phyloP scores from a whole-genome alignment of 2,329 filamentous ascomycete genomes.

The Fusarium azukiicola region DNA sequence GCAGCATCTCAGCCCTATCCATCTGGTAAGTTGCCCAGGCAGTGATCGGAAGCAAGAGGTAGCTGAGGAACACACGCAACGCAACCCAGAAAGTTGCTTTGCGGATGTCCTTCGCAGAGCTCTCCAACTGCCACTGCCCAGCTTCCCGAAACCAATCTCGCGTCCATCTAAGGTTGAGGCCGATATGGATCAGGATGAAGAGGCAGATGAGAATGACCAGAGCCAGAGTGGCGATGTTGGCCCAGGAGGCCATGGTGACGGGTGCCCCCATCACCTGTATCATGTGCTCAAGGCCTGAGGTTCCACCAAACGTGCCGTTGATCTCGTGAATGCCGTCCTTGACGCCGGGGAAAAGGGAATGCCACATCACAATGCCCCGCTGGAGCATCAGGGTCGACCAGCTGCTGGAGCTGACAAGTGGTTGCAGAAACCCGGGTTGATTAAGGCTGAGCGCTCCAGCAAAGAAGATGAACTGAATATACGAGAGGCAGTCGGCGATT shows the following conservation, averaged over 20 bases:
- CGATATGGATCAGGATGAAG: slow-evolving; percentile 74
- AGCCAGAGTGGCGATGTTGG: slow-evolving; percentile 83
- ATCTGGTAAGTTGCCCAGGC: slow-evolving; percentile 88
- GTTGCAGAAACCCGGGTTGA: slow-evolving; percentile 88
- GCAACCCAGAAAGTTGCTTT: slow-evolving; percentile 69
- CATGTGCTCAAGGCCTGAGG: slow-evolving; percentile 81
- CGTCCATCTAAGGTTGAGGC: slow-evolving; percentile 42
- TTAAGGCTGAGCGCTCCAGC: slow-evolving; percentile 85
- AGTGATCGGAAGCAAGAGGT: slow-evolving; percentile 86
- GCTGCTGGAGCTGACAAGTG: slow-evolving; percentile 81
- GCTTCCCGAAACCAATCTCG: slow-evolving; percentile 69
- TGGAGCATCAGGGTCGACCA: slow-evolving; percentile 85
- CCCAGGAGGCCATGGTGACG: slow-evolving; percentile 82
- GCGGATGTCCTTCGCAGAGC: slow-evolving; percentile 58
- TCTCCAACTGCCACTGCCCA: slow-evolving; percentile 48
- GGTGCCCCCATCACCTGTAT: slow-evolving; percentile 85
- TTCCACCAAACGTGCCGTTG: slow-evolving; percentile 80
- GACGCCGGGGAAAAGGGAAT: slow-evolving; percentile 53
- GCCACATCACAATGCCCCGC: slow-evolving; percentile 51
- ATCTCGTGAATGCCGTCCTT: slow-evolving; percentile 81
- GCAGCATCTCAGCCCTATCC: slow-evolving; percentile 37
- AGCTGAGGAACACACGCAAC: slow-evolving; percentile 87
- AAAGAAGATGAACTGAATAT: slow-evolving; percentile 88
- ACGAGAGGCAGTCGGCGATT: slow-evolving; percentile 81
- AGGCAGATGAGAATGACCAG: slow-evolving; percentile 78